Evolutionary conservation across 805 yeast genomes (phyloP), one percentile per base, ranked within the genome.

Genomic region (Nakazawaea holstii): DNA sequence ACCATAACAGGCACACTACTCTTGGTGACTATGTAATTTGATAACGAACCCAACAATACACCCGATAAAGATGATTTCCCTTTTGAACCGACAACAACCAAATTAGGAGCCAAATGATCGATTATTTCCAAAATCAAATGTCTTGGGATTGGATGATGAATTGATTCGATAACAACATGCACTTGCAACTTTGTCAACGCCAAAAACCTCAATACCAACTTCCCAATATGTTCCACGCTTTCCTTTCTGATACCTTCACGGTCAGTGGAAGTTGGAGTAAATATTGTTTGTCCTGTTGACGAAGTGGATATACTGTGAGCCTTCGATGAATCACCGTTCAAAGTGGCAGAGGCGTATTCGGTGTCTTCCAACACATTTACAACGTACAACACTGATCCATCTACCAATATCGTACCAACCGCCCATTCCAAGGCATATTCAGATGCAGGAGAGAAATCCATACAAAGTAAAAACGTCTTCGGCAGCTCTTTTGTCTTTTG

Each of bases 361-460:
- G 68, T 68, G 49, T 68, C 72, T 54, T 77, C 82, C 48, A 74
- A 71, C 10, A 78, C 83, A 54, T 78, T 77, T 26, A 88, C 79
- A 17, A 88, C 77, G 60, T 86, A 87, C 46, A 90, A 65, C 0
- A 90, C 88, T 46, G 89, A 85, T 0, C 94, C 94, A 58, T 87
- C 90, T 20, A 82, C 84, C 41, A 90, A 71, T 0, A 89, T 84
- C 0, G 95, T 79, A 2, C 97, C 97, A 55, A 91, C 72, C 38
- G 90, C 79, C 86, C 96, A 90, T 57, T 88, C 94, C 20, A 91
- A 70, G 0, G 97, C 94, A 62, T 85, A 86, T 35, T 74, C 72
- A 2, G 95, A 83, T 60, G 89, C 97, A 0, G 88, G 85, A 3
- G 92, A 81, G 52, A 85, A 75, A 61, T 91, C 97, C 69, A 85